Evolutionary conservation across 2,329 filamentous ascomycete species (phyloP), one percentile per base, ranked within the genome.

Genomic region (Zymoseptoria crescenta): DNA sequence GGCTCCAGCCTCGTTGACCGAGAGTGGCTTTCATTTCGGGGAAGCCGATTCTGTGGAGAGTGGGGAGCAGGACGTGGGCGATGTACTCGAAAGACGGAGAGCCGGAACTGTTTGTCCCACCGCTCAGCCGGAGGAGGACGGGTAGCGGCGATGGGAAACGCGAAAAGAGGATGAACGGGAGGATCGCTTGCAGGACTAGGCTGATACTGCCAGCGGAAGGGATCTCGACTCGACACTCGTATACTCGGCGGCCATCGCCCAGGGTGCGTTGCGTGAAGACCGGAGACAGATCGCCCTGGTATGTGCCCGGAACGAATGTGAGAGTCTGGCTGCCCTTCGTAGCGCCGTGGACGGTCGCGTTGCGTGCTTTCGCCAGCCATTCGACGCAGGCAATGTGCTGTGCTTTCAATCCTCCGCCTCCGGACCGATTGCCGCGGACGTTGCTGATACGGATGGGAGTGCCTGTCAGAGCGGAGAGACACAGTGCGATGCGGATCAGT

Each of bases 71-170:
- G 3, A 85, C 82, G 65, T 84, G 78, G 2, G 71, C 61, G 8
- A 82, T 72, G 64, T 85, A 85, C 54, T 86, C 83, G 65, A 76
- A 77, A 2, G 80, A 82, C 7, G 82, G 82, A 0, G 80, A 79
- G 30, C 74, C 76, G 0, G 78, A 78, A 1, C 82, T 79, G 63
- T 85, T 85, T 0, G 83, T 86, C 7, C 83, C 83, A 5, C 83
- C 83, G 8, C 73, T 78, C 41, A 86, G 76, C 1, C 68, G 74
- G 8, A 85, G 63, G 20, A 62, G 65, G 6, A 75, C 63, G 1
- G 64, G 65, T 24, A 59, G 49, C 3, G 52, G 58, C 3, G 63
- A 65, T 2, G 63, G 66, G 1, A 64, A 51, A 8, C 48, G 49
- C 2, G 62, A 59, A 69, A 83, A 79, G 1, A 86, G 69, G 2